Conservation (phyloP, 2,329 filamentous ascomycete genomes). For the Trichoderma semiorbis region DNA sequence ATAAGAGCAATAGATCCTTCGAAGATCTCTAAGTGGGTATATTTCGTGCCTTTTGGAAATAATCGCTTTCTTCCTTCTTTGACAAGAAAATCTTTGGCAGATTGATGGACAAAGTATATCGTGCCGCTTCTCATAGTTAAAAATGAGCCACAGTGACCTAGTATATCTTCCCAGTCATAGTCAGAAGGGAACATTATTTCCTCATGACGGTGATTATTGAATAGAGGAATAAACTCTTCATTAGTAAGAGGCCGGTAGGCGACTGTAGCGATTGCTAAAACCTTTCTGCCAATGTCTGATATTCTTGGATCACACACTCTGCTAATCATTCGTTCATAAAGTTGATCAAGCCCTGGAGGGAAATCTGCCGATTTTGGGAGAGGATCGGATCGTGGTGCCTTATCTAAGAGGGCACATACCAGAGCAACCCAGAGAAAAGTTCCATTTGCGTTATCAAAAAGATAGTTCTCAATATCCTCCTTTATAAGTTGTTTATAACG, state of each 20-base stretch:
- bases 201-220: fast-evolving
- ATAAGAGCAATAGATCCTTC: fast-evolving
- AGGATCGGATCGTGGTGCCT: background rate
- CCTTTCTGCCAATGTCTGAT: background rate
- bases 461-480: fast-evolving
- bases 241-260: background rate
- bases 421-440: background rate
- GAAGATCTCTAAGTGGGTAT: conserved; percentile 34
- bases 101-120: conserved; percentile 41
- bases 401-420: background rate
- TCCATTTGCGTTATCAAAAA: background rate
- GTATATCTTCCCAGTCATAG: background rate
- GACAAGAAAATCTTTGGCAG: conserved; percentile 42
- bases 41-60: conserved; percentile 27
- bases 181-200: fast-evolving
- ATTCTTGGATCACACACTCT: background rate
- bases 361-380: background rate
- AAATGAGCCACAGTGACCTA: conserved; percentile 37
- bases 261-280: background rate
- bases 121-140: conserved; percentile 30
- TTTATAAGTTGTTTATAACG: fast-evolving
- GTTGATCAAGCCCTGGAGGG: background rate
- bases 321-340: background rate
- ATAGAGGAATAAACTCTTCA: background rate
- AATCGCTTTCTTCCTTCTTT: conserved; percentile 29